Percentiles rank a stretch among this genome's conserved stretches.
phyloP scores from a whole-genome alignment of 75 land plant genomes.

The Cunninghamia lanceolata region DNA sequence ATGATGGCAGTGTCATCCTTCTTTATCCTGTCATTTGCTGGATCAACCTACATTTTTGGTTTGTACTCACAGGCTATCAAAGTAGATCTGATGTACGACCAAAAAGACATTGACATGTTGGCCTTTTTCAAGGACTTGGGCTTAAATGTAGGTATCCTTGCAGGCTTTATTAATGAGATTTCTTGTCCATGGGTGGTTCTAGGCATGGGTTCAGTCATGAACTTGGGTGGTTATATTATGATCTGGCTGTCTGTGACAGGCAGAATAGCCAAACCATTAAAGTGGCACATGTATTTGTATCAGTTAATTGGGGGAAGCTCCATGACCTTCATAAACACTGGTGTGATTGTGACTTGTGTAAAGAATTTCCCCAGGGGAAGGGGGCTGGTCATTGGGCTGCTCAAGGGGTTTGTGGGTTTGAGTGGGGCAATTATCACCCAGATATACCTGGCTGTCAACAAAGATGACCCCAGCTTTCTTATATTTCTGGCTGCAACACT shows the following conservation, averaged over 20 bases:
- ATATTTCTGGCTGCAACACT: conserved; percentile 24
- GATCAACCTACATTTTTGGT: conserved; percentile 31
- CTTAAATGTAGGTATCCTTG: conserved; percentile 28
- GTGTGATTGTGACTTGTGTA: conserved; percentile 28
- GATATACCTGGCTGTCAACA: conserved; percentile 24
- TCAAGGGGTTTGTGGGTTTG: conserved; percentile 39
- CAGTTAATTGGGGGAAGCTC: conserved; percentile 31
- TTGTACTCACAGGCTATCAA: conserved; percentile 24
- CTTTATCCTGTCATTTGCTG: conserved; percentile 17
- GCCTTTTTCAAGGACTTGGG: conserved; percentile 34
- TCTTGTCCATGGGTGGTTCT: conserved; percentile 31
- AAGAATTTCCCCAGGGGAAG: conserved; percentile 29
- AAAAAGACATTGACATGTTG: conserved; percentile 32
- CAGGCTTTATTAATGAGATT: conserved; percentile 30
- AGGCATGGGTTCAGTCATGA: conserved; percentile 21
- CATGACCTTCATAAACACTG: conserved; percentile 33
- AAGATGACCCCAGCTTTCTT: conserved; percentile 12
- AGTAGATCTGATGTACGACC: conserved; percentile 16
- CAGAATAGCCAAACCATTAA: conserved; percentile 12
- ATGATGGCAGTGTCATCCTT: conserved; percentile 25
- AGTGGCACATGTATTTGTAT: conserved; percentile 42
- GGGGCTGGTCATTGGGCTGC: conserved; percentile 33
- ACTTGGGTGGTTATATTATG: conserved; percentile 29
- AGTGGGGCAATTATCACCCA: conserved; percentile 40
- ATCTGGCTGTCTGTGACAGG: conserved; percentile 36